phyloP scores from a whole-genome alignment of 345 rosid species.

The Pistacia integerrima region DNA sequence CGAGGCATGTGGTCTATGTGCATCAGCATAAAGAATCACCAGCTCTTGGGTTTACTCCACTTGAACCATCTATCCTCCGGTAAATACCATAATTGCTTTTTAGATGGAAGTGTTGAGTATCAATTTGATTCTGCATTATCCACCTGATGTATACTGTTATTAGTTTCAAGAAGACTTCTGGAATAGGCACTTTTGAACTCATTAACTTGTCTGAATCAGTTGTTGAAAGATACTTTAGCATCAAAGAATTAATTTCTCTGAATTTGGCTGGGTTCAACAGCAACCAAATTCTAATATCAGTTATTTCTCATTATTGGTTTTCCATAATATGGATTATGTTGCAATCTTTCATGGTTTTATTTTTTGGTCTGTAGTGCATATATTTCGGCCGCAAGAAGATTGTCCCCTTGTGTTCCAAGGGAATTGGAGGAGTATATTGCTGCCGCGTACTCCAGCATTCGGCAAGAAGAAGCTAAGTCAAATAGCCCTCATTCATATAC shows the following conservation, averaged over 20 bases:
- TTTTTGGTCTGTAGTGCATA: conserved; percentile 63
- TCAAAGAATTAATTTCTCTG: not conserved
- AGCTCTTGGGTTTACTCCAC: conserved; percentile 88
- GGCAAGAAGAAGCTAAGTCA: conserved; percentile 95
- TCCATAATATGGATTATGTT: not conserved
- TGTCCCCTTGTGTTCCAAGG: conserved; percentile 77
- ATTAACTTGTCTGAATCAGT: not conserved
- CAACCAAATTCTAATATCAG: not conserved
- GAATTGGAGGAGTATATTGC: conserved; percentile 94
- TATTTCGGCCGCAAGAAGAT: conserved; percentile 90
- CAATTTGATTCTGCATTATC: not conserved
- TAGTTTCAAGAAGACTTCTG: not conserved
- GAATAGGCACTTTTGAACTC: not conserved
- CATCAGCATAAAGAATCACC: conserved; percentile 92
- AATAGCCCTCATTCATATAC: conserved; percentile 92
- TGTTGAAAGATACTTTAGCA: not conserved
- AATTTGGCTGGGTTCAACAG: not conserved
- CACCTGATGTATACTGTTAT: not conserved
- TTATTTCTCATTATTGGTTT: not conserved
- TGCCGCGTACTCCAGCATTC: conserved; percentile 85
- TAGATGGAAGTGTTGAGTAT: not conserved
- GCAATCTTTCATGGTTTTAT: conserved; percentile 10
- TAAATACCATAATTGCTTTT: conserved; percentile 32
- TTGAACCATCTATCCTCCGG: conserved; percentile 88
- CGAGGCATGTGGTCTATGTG: conserved; percentile 91